A percentile compares a stretch with the other conserved stretches of the same genome.
These are phyloP conservation scores for Dendrobium catenatum DNA, from an alignment of 106 monocot genomes.

Conservation along the genomic window DNA sequence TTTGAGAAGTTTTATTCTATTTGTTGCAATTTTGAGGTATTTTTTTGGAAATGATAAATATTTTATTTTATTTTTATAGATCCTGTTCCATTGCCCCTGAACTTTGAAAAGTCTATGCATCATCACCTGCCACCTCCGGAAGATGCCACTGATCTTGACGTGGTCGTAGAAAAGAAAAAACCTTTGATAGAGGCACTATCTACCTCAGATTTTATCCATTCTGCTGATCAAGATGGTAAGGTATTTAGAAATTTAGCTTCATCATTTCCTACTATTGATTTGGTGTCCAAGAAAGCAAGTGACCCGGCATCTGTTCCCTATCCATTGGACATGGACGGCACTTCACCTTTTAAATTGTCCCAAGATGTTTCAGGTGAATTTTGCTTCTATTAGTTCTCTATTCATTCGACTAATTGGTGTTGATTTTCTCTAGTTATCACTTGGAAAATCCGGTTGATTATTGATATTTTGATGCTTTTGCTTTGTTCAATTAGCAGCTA, in stretches of 20 bases:
- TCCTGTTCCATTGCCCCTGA: not conserved
- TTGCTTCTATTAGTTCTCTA: not conserved
- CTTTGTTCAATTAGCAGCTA: not conserved
- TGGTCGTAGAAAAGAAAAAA: constrained; percentile 6
- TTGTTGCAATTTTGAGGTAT: not conserved
- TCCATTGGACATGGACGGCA: not conserved
- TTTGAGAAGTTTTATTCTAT: not conserved
- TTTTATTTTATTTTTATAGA: not conserved
- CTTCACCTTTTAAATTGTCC: not conserved
- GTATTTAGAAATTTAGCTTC: not conserved
- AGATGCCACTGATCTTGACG: constrained; percentile 1
- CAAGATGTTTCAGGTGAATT: constrained; percentile 14
- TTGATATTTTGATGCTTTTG: not conserved
- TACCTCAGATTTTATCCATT: constrained; percentile 2
- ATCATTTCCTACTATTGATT: not conserved
- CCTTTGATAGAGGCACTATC: not conserved
- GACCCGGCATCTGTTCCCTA: constrained; percentile 2
- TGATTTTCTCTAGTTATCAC: not conserved
- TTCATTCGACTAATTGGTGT: not conserved
- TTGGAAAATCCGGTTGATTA: not conserved
- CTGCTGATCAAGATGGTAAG: not conserved
- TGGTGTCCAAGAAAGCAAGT: not conserved
- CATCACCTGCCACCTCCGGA: constrained; percentile 4
- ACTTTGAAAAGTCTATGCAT: constrained; percentile 4
- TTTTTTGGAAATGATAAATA: not conserved